phyloP scores from a whole-genome alignment of 345 rosid species.

The Lumnitzera littorea region DNA sequence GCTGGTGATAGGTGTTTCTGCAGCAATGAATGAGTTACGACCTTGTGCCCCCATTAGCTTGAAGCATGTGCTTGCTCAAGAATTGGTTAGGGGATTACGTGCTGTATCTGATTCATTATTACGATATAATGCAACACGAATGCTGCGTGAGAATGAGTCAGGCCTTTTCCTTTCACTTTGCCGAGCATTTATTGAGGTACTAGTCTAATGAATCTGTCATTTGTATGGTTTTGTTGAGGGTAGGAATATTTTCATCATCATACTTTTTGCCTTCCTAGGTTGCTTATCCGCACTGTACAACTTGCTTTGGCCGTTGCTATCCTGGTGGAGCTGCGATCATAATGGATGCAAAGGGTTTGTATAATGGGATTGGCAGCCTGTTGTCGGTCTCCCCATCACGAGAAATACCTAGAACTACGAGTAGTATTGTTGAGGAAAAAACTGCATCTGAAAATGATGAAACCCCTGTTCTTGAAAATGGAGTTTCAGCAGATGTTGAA shows the following conservation, averaged over 20 bases:
- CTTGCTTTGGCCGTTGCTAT: conserved; percentile 91
- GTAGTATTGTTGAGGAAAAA: conserved; percentile 25
- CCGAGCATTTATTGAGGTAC: conserved; percentile 82
- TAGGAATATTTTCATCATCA: not conserved
- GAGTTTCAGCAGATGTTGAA: conserved; percentile 31
- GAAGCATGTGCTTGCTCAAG: conserved; percentile 67
- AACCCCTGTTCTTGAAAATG: conserved; percentile 30
- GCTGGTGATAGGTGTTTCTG: conserved; percentile 66
- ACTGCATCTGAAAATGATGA: conserved; percentile 37
- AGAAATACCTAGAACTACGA: conserved; percentile 43
- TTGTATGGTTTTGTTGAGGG: not conserved
- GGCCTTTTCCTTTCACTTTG: conserved; percentile 83
- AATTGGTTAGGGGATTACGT: conserved; percentile 70
- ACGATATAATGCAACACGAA: conserved; percentile 80
- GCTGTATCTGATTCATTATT: conserved; percentile 75
- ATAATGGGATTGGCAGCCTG: conserved; percentile 55
- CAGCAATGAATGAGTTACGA: conserved; percentile 85
- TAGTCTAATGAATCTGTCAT: not conserved
- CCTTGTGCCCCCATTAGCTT: conserved; percentile 87
- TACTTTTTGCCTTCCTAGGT: conserved; percentile 34
- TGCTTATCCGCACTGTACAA: conserved; percentile 72
- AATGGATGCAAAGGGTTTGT: conserved; percentile 64
- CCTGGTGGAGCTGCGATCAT: conserved; percentile 70
- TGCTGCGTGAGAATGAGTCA: conserved; percentile 85
- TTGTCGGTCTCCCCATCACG: conserved; percentile 41